These are phyloP conservation scores for Phytopythium chamaehyphon DNA, from an alignment of 352 stramenopile genomes.

Conservation along the genomic window DNA sequence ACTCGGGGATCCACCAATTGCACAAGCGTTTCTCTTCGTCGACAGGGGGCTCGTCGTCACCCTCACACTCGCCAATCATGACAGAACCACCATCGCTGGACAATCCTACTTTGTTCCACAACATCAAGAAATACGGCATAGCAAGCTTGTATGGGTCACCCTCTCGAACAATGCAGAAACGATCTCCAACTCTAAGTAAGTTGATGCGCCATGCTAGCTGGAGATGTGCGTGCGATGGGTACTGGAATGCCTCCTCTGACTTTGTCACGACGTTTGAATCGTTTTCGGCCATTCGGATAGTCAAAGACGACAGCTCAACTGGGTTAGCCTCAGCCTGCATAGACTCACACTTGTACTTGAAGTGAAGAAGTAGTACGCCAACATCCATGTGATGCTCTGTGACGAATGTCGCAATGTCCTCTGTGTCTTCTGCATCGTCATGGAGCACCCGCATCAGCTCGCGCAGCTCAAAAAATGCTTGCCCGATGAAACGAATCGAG, in stretches of 20 bases:
- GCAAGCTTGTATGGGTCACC: slow-evolving; percentile 31
- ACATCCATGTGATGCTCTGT: slow-evolving; percentile 33
- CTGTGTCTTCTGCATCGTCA: slow-evolving; percentile 33
- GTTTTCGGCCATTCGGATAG: slow-evolving; percentile 31
- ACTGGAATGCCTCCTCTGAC: slow-evolving; percentile 25
- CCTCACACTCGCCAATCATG: slow-evolving; percentile 1
- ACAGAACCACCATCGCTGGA: background rate
- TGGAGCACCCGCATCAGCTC: slow-evolving; percentile 41
- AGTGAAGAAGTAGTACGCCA: slow-evolving; percentile 31
- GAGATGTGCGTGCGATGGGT: slow-evolving; percentile 32
- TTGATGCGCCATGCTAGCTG: slow-evolving; percentile 34
- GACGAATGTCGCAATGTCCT: slow-evolving; percentile 34
- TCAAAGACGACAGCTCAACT: slow-evolving; percentile 10
- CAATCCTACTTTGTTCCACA: slow-evolving; percentile 26
- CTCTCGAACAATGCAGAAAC: slow-evolving; percentile 39
- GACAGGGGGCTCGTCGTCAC: background rate
- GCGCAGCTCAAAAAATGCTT: slow-evolving; percentile 37
- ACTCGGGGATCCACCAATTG: slow-evolving; percentile 39
- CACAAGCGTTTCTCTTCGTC: slow-evolving; percentile 7
- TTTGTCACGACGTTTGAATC: slow-evolving; percentile 11
- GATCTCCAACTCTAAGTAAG: slow-evolving; percentile 22
- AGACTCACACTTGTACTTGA: slow-evolving; percentile 44
- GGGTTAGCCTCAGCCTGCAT: slow-evolving; percentile 18
- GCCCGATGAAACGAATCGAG: slow-evolving; percentile 31
- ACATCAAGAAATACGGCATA: slow-evolving; percentile 36